These are phyloP conservation scores for Pharus latifolius DNA, from an alignment of 176 grass and related monocot species.

Conservation along the genomic window DNA sequence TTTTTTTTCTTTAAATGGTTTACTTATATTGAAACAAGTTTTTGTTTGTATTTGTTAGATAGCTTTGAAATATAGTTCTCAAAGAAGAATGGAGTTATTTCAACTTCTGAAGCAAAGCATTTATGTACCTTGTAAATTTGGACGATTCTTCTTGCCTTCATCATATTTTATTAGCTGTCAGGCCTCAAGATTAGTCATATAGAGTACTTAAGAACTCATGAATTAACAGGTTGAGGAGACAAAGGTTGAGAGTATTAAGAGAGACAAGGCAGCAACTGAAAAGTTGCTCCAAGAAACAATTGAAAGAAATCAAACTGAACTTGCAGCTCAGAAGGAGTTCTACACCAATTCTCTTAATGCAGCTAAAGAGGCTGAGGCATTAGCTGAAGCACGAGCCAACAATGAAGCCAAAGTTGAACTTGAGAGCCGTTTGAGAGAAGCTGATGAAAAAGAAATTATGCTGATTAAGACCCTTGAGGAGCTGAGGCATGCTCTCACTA, in stretches of 20 bases:
- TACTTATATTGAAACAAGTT: neutral
- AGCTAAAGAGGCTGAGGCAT: constrained; percentile 92
- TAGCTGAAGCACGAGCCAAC: constrained; percentile 90
- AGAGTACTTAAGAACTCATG: constrained; percentile 25
- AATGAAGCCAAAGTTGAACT: constrained; percentile 88
- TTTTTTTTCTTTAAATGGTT: constrained; percentile 5
- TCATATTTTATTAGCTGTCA: neutral
- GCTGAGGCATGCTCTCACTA: constrained; percentile 86
- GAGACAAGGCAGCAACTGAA: constrained; percentile 87
- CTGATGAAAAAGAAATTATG: constrained; percentile 77
- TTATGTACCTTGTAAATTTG: neutral
- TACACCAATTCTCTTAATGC: constrained; percentile 92
- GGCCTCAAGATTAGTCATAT: neutral
- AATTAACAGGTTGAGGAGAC: constrained; percentile 79
- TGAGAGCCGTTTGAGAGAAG: constrained; percentile 80
- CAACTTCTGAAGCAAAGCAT: neutral
- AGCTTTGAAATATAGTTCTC: neutral
- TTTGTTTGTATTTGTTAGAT: neutral
- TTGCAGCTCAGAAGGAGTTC: constrained; percentile 96
- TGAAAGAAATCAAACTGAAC: constrained; percentile 94
- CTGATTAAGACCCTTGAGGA: constrained; percentile 95
- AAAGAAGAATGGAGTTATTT: constrained; percentile 1
- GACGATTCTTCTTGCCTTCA: too few relatives aligned
- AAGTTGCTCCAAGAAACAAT: constrained; percentile 98
- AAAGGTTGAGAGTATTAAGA: constrained; percentile 94